Conservation (phyloP, 257 asterid genomes). For the Solanum infundibuliforme region DNA sequence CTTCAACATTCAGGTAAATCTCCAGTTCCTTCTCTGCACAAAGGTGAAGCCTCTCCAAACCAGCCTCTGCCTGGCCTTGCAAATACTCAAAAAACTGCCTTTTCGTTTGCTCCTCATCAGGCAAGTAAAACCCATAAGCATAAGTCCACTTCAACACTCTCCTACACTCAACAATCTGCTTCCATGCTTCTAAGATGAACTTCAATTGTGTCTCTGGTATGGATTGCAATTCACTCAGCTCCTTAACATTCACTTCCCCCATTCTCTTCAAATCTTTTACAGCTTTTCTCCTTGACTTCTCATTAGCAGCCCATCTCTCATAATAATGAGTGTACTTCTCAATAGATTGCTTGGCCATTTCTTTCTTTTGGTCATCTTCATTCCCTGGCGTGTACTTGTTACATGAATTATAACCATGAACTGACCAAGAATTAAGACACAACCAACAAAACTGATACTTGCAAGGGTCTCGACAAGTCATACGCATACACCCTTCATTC, state of each 20-base stretch:
- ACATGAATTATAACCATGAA: slow-evolving; percentile 5
- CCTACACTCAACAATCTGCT: slow-evolving; percentile 2
- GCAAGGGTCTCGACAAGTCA: slow-evolving; percentile 3
- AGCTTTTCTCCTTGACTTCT: slow-evolving; percentile 2
- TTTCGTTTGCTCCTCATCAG: slow-evolving; percentile 1
- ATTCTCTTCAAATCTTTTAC: not conserved
- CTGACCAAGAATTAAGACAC: slow-evolving; percentile 2
- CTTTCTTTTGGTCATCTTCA: slow-evolving; percentile 1
- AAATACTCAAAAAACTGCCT: slow-evolving; percentile 2
- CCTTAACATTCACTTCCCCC: not conserved
- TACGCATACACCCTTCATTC: slow-evolving; percentile 9
- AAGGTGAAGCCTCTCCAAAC: slow-evolving; percentile 8
- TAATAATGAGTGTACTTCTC: slow-evolving; percentile 12
- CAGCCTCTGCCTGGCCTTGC: slow-evolving; percentile 3
- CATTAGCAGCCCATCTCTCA: slow-evolving; percentile 11
- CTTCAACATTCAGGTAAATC: slow-evolving; percentile 4
- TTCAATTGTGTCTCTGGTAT: slow-evolving; percentile 5
- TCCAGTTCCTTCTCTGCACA: slow-evolving; percentile 8
- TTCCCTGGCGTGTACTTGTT: slow-evolving; percentile 1
- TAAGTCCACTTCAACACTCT: slow-evolving; percentile 8
- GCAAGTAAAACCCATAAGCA: slow-evolving; percentile 9
- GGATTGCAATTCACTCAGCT: slow-evolving; percentile 2
- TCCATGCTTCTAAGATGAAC: slow-evolving; percentile 6
- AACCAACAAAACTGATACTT: slow-evolving; percentile 6
- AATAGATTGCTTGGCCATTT: slow-evolving; percentile 3